Percentiles rank a stretch among this genome's conserved stretches.
Conservation (phyloP, 2,329 filamentous ascomycete genomes). For the Penicillium sp. region DNA sequence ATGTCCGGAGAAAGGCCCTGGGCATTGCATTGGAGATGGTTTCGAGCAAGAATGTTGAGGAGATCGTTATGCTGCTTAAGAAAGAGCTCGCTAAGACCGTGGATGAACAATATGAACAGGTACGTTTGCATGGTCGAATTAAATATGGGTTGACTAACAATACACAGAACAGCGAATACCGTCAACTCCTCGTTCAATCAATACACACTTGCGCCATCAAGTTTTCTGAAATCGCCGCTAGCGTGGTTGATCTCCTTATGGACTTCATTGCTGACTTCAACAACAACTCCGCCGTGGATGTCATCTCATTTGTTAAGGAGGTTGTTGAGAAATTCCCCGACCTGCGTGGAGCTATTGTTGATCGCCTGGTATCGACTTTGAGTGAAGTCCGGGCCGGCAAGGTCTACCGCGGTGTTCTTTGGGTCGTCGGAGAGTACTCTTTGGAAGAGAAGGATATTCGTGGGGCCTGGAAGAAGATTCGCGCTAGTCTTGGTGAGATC, state of each 20-base stretch:
- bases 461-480: constrained; percentile 95
- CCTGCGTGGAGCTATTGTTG: constrained; percentile 81
- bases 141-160: constrained; percentile 20
- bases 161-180: constrained; percentile 77
- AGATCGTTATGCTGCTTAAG: constrained; percentile 92
- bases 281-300: constrained; percentile 92
- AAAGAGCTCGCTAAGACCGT: constrained; percentile 98
- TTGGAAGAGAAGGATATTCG: constrained; percentile 90
- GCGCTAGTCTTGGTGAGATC: constrained; percentile 91
- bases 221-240: constrained; percentile 96
- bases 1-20: constrained; percentile 89
- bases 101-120: constrained; percentile 96
- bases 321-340: constrained; percentile 97
- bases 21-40: constrained; percentile 95
- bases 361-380: constrained; percentile 83
- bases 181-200: constrained; percentile 90
- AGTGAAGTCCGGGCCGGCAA: constrained; percentile 94
- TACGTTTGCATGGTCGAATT: constrained; percentile 21
- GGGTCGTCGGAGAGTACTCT: constrained; percentile 98
- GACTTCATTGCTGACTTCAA: constrained; percentile 99
- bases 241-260: constrained; percentile 95
- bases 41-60: constrained; percentile 97
- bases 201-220: constrained; percentile 99
- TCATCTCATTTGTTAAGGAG: constrained; percentile 98
- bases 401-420: constrained; percentile 93